These are phyloP conservation scores for Carex scoparia DNA, from an alignment of 176 grass and related monocot genomes.

Conservation along the genomic window DNA sequence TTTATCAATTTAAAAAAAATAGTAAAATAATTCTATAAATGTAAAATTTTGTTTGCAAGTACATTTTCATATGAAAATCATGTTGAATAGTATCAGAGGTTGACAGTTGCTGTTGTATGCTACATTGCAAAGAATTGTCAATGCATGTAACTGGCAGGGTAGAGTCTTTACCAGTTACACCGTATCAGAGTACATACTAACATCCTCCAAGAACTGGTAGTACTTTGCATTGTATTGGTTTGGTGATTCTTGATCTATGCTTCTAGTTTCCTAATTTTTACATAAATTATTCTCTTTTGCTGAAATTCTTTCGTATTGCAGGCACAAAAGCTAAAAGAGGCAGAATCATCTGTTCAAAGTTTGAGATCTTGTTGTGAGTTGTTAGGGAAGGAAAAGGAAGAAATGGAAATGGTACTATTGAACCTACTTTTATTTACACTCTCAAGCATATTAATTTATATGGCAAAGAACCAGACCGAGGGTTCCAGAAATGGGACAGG, in stretches of 20 bases:
- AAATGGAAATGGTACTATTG: conserved; percentile 59
- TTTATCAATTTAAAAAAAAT: too few relatives aligned
- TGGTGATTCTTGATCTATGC: background rate
- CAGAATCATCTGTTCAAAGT: conserved; percentile 41
- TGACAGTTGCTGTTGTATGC: background rate
- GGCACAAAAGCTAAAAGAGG: conserved; percentile 41
- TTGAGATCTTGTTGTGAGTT: conserved; percentile 51
- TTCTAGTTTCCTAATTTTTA: background rate
- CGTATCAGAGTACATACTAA: background rate
- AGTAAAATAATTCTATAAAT: too few relatives aligned
- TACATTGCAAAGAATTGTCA: background rate
- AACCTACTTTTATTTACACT: conserved; percentile 6
- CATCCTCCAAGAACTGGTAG: background rate
- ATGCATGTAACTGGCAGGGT: background rate
- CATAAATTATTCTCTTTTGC: background rate
- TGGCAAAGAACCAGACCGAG: background rate
- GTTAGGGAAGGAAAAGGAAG: conserved; percentile 71
- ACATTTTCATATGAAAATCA: too few relatives aligned
- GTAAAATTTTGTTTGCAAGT: too few relatives aligned
- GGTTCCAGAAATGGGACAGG: background rate
- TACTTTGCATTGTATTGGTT: background rate
- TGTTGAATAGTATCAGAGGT: background rate
- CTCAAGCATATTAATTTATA: background rate
- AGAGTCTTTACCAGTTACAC: background rate
- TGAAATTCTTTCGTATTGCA: conserved; percentile 27